Base-by-base conservation (phyloP, 2,329 filamentous ascomycete genomes). In the Fusarium austroafricanum region DNA sequence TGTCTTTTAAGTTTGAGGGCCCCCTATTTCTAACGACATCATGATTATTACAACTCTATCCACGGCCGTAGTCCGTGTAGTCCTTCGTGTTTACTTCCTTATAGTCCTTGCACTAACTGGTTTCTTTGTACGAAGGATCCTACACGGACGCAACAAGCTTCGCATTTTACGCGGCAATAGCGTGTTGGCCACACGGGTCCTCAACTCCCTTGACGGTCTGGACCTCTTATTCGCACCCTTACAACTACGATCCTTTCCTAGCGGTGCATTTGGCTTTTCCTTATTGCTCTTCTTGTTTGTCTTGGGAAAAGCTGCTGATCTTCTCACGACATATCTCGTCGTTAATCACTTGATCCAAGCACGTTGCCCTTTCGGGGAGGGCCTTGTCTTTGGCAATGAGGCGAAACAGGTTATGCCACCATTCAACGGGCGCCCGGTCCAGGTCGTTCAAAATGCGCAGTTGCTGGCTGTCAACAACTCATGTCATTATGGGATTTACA, bases 361-460 rank as follows among this genome's bases (percentile, higher is more conserved):
- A 17, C 33, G 46, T n/a, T 50, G 46, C 46, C 38, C 14, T n/a
- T 50, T 50, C n/a, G 33, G 33, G 10, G 31, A 50, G 23, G 31
- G 46, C 12, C 46, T 50, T 40, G 46, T 50, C n/a, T 50, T 50
- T 50, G 46, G 28, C 14, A 21, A 50, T 40, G 46, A 23, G 12
- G 20, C 23, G 18, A 40, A 20, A 40, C 46, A 39, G 14, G 14
- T 17, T n/a, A 20, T 28, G 14, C 33, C 33, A 10, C 46, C 33
- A 20, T 50, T 40, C 12, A 50, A 40, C 9, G 46, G 46, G 28
- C 46, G 33, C 21, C 33, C 46, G 6, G 38, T 40, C 5, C 33
- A 50, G 23, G 46, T 50, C 23, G 46, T 50, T 21, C 46, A 50
- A 37, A 50, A 50, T 40, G 46, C 46, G 17, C 46, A 50, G n/a